These are phyloP conservation scores for Cryphonectria naterciae DNA, from an alignment of 2,329 filamentous ascomycete species.

Conservation along the genomic window DNA sequence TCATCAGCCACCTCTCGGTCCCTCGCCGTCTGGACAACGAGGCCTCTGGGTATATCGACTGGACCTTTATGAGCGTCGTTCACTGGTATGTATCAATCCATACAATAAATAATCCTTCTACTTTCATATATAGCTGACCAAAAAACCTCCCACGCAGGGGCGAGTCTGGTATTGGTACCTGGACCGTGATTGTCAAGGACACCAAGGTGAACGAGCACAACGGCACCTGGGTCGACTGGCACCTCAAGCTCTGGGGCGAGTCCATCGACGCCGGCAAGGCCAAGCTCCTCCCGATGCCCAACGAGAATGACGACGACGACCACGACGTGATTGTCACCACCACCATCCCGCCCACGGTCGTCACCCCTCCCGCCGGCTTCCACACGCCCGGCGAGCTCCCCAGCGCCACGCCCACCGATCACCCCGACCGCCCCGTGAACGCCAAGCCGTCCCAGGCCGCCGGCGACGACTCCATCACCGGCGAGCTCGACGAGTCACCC, in stretches of 20 bases:
- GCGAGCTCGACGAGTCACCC: slow-evolving; percentile 34
- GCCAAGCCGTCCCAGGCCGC: slow-evolving; percentile 42
- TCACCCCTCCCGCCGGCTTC: slow-evolving; percentile 55
- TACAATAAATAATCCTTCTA: too few relatives aligned
- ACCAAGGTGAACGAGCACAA: slow-evolving; percentile 74
- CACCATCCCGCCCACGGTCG: slow-evolving; percentile 65
- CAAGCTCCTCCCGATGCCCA: slow-evolving; percentile 77
- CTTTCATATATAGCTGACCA: slow-evolving; percentile 36
- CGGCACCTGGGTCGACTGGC: slow-evolving; percentile 88
- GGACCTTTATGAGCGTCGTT: slow-evolving; percentile 98
- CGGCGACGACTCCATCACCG: slow-evolving; percentile 37
- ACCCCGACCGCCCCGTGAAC: slow-evolving; percentile 67
- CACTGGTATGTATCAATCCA: slow-evolving; percentile 71
- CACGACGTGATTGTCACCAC: slow-evolving; percentile 70
- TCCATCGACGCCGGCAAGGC: slow-evolving; percentile 76
- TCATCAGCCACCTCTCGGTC: slow-evolving; percentile 83
- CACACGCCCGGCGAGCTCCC: slow-evolving; percentile 44
- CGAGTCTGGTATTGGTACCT: slow-evolving; percentile 82
- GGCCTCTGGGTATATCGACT: slow-evolving; percentile 78
- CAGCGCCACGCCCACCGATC: slow-evolving; percentile 58
- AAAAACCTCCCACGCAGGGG: slow-evolving; percentile 60
- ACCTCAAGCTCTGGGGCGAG: slow-evolving; percentile 92
- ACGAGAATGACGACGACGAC: slow-evolving; percentile 80
- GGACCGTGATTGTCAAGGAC: slow-evolving; percentile 91
- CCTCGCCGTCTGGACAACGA: slow-evolving; percentile 71